Evolutionary conservation across 2,329 filamentous ascomycete genomes (phyloP).

Genomic region (Neofusicoccum sp.): DNA sequence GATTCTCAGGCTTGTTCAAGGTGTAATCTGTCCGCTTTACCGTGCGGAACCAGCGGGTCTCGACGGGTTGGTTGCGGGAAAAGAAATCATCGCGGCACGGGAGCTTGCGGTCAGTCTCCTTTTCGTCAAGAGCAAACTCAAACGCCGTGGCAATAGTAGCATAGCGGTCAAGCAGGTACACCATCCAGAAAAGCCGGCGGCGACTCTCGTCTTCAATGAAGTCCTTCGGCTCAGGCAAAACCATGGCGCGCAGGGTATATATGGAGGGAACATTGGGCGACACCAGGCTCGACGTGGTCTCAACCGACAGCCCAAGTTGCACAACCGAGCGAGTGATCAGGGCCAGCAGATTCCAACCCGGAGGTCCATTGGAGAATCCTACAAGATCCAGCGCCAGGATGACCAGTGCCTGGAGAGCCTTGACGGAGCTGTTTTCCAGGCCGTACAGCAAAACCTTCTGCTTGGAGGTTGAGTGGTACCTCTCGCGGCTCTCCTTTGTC

Average conservation of each 20-base stretch:
- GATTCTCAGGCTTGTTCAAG: constrained; percentile 70
- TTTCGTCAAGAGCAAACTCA: constrained; percentile 84
- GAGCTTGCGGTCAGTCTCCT: constrained; percentile 81
- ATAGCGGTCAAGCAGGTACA: constrained; percentile 86
- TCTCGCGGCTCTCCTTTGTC: constrained; percentile 67
- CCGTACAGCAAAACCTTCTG: constrained; percentile 84
- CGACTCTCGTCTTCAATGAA: constrained; percentile 89
- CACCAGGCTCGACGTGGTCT: constrained; percentile 74
- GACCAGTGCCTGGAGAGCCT: constrained; percentile 80
- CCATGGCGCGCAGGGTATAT: constrained; percentile 81
- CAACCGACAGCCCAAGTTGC: constrained; percentile 80
- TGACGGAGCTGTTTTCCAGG: constrained; percentile 85
- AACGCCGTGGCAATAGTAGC: constrained; percentile 89
- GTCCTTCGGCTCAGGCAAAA: constrained; percentile 76
- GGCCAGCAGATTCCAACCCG: constrained; percentile 88
- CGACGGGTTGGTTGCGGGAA: constrained; percentile 77
- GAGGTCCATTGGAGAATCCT: constrained; percentile 83
- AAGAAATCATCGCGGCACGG: constrained; percentile 87
- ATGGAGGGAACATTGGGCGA: constrained; percentile 81
- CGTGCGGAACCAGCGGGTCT: constrained; percentile 74
- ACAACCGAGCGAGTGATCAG: constrained; percentile 86
- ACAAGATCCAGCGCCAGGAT: constrained; percentile 83
- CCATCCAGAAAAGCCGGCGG: constrained; percentile 87
- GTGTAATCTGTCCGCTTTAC: constrained; percentile 56
- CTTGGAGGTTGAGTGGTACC: constrained; percentile 79